Percentiles rank a stretch among this genome's conserved stretches.
Evolutionary conservation across 371 early-diverging fungal species (phyloP).

Genomic region (Apophysomyces sp.): DNA sequence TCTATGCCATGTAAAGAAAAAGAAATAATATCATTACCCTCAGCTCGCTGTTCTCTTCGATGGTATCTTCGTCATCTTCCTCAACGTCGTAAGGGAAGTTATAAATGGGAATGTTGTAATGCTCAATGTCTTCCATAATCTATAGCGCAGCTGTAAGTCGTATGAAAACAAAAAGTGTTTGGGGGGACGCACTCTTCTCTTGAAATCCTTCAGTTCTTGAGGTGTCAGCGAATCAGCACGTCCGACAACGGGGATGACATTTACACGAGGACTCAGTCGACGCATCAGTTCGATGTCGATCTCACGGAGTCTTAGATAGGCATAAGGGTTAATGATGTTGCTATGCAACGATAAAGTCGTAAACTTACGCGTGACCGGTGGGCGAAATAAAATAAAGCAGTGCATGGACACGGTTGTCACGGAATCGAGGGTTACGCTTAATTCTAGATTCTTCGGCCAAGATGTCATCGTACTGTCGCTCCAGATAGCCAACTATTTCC

Average conservation of each 20-base stretch:
- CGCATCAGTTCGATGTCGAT: conserved; percentile 98
- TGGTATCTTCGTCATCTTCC: conserved; percentile 90
- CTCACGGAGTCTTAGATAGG: conserved; percentile 78
- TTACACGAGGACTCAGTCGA: conserved; percentile 87
- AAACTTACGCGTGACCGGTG: conserved; percentile 87
- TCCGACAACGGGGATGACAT: conserved; percentile 92
- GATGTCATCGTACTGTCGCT: conserved; percentile 94
- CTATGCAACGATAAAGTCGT: background rate
- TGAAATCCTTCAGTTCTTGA: conserved; percentile 74
- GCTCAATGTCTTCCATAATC: conserved; percentile 92
- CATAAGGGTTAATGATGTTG: background rate
- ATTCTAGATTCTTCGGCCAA: conserved; percentile 92
- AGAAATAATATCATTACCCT: conserved; percentile 35
- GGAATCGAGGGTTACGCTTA: conserved; percentile 96
- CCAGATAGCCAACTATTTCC: conserved; percentile 92
- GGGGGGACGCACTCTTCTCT: conserved; percentile 69
- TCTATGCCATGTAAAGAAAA: background rate
- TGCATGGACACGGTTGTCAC: conserved; percentile 96
- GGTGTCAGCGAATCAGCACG: conserved; percentile 79
- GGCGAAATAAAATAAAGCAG: conserved; percentile 97
- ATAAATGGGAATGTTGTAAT: conserved; percentile 91
- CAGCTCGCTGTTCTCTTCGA: conserved; percentile 95
- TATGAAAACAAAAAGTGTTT: background rate
- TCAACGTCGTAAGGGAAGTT: conserved; percentile 78
- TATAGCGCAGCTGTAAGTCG: conserved; percentile 12